Evolutionary conservation across 306 rosid genomes (phyloP).

Genomic region (Parietaria judaica): DNA sequence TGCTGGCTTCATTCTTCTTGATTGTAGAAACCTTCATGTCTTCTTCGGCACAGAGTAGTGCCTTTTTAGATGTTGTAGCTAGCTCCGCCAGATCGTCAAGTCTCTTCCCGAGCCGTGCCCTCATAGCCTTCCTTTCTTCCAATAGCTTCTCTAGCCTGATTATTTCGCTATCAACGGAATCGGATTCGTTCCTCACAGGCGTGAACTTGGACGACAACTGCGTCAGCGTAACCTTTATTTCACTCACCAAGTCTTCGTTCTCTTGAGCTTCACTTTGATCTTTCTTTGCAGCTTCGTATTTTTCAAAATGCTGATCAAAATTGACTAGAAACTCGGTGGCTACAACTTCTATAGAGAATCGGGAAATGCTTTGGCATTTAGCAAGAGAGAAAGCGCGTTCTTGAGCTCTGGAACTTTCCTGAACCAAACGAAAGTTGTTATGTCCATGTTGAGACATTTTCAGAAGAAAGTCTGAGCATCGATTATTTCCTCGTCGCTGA

Average conservation of each 20-base stretch:
- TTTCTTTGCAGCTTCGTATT: background rate
- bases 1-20: background rate
- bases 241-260: background rate
- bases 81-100: background rate
- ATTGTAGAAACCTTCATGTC: background rate
- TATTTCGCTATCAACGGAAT: background rate
- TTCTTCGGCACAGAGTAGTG: background rate
- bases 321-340: background rate
- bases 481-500: background rate
- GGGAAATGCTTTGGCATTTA: background rate
- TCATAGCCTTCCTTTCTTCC: background rate
- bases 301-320: background rate
- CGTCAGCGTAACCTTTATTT: background rate
- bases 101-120: background rate
- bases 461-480: background rate
- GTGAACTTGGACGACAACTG: background rate
- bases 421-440: background rate
- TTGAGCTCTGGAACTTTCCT: background rate
- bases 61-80: background rate
- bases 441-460: background rate
- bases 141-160: background rate
- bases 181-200: background rate
- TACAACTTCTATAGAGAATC: too few relatives aligned
- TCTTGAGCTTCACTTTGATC: background rate
- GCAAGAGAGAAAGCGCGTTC: background rate